These are phyloP conservation scores for Aciculosporium take DNA, from an alignment of 2,329 filamentous ascomycete genomes.

Conservation along the genomic window DNA sequence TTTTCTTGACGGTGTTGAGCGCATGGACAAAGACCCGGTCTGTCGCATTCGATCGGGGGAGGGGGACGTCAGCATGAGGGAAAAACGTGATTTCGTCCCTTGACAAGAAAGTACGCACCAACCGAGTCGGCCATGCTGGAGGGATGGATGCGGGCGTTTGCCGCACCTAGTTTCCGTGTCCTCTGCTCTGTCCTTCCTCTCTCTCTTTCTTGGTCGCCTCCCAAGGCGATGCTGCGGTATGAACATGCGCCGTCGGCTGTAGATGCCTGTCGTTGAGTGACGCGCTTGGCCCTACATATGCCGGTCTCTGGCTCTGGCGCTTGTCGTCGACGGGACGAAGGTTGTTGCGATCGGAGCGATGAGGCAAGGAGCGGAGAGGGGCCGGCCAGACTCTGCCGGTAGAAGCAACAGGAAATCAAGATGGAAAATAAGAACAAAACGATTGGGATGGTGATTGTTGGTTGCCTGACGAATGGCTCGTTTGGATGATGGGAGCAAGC, in stretches of 20 bases:
- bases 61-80: slow-evolving; percentile 4
- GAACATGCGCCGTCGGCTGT: background rate
- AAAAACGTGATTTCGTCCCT: background rate
- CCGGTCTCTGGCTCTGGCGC: background rate
- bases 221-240: background rate
- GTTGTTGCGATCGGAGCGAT: background rate
- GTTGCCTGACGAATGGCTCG: too few species aligned
- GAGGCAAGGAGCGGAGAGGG: background rate
- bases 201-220: background rate
- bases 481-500: background rate
- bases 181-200: background rate
- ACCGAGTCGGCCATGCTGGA: slow-evolving; percentile 24
- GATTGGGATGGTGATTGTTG: background rate
- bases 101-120: slow-evolving; percentile 14
- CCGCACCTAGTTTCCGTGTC: background rate
- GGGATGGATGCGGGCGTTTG: background rate
- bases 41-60: too few species aligned
- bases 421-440: too few species aligned
- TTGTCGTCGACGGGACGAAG: background rate
- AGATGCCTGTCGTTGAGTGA: background rate
- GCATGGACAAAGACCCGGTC: slow-evolving; percentile 98
- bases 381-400: too few species aligned
- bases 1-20: slow-evolving; percentile 96
- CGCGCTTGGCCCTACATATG: background rate
- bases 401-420: too few species aligned